A percentile compares a stretch with the other conserved stretches of the same genome.
Conservation (phyloP, 495 filamentous ascomycete species). For the Hyaloscypha bicolor region DNA sequence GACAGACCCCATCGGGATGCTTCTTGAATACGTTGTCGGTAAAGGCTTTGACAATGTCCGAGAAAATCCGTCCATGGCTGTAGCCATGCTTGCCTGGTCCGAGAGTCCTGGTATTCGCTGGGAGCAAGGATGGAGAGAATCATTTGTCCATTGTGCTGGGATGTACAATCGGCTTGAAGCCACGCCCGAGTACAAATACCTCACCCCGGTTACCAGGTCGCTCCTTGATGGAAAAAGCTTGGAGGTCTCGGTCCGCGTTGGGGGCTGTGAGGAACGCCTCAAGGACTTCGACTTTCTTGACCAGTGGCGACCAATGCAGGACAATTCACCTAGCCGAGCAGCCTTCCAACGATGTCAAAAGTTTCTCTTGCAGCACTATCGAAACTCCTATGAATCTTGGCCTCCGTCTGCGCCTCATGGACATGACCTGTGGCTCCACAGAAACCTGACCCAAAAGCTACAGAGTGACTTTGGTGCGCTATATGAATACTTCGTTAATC, state of each 20-base stretch:
- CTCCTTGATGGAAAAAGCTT: conserved; percentile 64
- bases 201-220: conserved; percentile 64
- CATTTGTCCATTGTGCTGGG: conserved; percentile 68
- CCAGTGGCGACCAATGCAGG: conserved; percentile 57
- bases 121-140: conserved; percentile 67
- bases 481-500: conserved; percentile 74
- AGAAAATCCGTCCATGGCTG: conserved; percentile 61
- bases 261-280: conserved; percentile 61
- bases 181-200: conserved; percentile 56
- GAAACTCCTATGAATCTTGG: conserved; percentile 56
- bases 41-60: conserved; percentile 69
- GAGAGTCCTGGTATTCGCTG: conserved; percentile 62
- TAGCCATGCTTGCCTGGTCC: conserved; percentile 64
- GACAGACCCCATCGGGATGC: conserved; percentile 46
- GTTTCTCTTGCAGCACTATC: conserved; percentile 58
- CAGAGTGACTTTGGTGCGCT: conserved; percentile 68
- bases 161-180: conserved; percentile 57
- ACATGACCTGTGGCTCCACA: conserved; percentile 60
- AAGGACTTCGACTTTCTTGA: conserved; percentile 60
- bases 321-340: conserved; percentile 40
- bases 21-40: conserved; percentile 58
- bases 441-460: conserved; percentile 56
- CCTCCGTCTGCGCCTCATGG: conserved; percentile 46
- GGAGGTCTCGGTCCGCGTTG: conserved; percentile 63
- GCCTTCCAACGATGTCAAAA: conserved; percentile 57